Percentiles rank a stretch among this genome's conserved stretches.
Evolutionary conservation across 176 grass and related monocot species (phyloP).

Genomic region (Rhynchospora tenuis): DNA sequence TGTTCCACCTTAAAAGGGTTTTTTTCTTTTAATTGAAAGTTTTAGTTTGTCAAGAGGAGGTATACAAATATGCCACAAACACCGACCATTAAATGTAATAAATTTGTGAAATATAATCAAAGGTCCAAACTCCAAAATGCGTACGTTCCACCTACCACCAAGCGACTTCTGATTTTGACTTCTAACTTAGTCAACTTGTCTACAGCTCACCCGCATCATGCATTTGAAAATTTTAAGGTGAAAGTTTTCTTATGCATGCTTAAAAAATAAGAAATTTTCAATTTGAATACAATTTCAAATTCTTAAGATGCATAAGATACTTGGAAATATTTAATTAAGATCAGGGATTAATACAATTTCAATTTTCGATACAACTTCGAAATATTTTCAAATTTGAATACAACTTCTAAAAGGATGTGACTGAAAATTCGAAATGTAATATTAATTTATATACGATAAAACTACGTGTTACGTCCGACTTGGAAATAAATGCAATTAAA

Average conservation of each 20-base stretch:
- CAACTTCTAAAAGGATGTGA: background rate
- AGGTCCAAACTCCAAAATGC: background rate
- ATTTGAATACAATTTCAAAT: background rate
- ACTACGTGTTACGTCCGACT: background rate
- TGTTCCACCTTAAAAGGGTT: too few relatives aligned
- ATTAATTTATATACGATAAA: background rate
- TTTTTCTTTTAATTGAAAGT: too few relatives aligned
- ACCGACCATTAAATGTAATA: too few relatives aligned
- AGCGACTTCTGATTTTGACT: background rate
- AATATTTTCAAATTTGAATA: background rate
- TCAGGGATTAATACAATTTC: too few relatives aligned
- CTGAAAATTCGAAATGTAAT: background rate
- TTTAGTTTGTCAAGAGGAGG: too few relatives aligned
- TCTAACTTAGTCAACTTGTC: background rate
- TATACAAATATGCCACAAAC: too few relatives aligned
- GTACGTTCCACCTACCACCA: background rate
- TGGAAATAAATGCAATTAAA: background rate
- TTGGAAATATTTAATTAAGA: too few relatives aligned
- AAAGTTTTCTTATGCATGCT: background rate
- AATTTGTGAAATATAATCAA: too few relatives aligned
- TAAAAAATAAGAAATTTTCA: background rate
- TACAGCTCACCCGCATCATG: background rate
- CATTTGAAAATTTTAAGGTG: background rate
- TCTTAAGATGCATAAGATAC: too few relatives aligned
- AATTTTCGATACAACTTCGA: too few relatives aligned